phyloP scores from a whole-genome alignment of 2,329 filamentous ascomycete genomes.

The Cladosporium austrohemisphaericum region DNA sequence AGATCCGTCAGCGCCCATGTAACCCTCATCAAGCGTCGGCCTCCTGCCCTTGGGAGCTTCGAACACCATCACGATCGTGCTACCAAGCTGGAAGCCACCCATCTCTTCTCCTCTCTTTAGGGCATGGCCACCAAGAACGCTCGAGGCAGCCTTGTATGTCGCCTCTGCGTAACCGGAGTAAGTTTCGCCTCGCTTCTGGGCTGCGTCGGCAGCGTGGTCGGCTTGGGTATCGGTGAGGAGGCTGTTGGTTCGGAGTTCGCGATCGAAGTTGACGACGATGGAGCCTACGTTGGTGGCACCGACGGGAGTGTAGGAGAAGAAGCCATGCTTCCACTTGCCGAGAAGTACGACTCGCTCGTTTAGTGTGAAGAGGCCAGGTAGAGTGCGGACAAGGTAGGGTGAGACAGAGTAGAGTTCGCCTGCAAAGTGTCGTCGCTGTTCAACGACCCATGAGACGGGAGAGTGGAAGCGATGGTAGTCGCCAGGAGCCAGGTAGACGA shows the following conservation, averaged over 20 bases:
- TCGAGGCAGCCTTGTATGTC: slow-evolving; percentile 74
- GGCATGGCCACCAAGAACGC: slow-evolving; percentile 76
- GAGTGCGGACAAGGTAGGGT: slow-evolving; percentile 85
- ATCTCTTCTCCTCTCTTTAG: slow-evolving; percentile 89
- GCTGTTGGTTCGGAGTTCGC: slow-evolving; percentile 87
- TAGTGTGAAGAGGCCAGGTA: slow-evolving; percentile 91
- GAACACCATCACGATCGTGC: slow-evolving; percentile 92
- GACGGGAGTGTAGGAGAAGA: slow-evolving; percentile 94
- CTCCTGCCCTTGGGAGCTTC: slow-evolving; percentile 72
- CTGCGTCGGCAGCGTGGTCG: slow-evolving; percentile 77
- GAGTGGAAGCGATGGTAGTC: slow-evolving; percentile 99
- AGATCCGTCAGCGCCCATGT: slow-evolving; percentile 38
- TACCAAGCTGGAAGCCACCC: slow-evolving; percentile 95
- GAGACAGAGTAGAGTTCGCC: slow-evolving; percentile 94
- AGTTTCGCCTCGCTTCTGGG: slow-evolving; percentile 68
- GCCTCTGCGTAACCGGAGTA: slow-evolving; percentile 93
- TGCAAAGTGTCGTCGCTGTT: slow-evolving; percentile 92
- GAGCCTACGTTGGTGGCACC: slow-evolving; percentile 96
- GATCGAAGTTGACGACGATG: slow-evolving; percentile 95
- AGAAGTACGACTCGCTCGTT: slow-evolving; percentile 94
- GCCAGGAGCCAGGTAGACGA: slow-evolving; percentile 92
- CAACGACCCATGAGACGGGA: slow-evolving; percentile 90
- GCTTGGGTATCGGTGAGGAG: slow-evolving; percentile 89
- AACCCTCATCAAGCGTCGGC: slow-evolving; percentile 57
- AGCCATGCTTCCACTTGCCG: slow-evolving; percentile 92